phyloP scores from a whole-genome alignment of 768 basidiomycete genomes.

The Sporobolomyces phaffii region DNA sequence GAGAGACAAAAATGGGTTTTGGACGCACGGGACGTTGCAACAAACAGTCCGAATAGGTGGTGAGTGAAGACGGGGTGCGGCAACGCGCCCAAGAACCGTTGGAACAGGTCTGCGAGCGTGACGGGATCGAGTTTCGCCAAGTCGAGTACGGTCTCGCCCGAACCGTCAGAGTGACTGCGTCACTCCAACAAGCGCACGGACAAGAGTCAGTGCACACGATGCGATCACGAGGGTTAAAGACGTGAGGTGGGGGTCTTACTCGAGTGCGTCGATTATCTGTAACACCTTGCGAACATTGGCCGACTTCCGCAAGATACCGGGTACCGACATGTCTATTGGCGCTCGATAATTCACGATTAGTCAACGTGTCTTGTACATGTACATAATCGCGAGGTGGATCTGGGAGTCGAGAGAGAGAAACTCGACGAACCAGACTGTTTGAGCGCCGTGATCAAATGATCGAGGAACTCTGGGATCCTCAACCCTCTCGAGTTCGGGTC shows the following conservation, averaged over 20 bases:
- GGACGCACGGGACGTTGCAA: conserved; percentile 25
- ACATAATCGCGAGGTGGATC: not conserved
- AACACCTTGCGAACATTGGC: conserved; percentile 5
- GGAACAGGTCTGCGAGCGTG: conserved; percentile 27
- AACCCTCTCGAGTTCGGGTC: conserved; percentile 11
- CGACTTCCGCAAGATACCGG: conserved; percentile 24
- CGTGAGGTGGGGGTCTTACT: not conserved
- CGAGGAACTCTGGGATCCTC: conserved; percentile 28
- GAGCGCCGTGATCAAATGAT: conserved; percentile 31
- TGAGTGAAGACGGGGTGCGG: conserved; percentile 28
- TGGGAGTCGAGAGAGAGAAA: not conserved
- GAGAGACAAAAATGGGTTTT: not conserved
- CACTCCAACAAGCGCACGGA: not conserved
- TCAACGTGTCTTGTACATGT: too few relatives aligned
- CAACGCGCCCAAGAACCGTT: conserved; percentile 10
- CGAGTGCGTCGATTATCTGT: conserved; percentile 21
- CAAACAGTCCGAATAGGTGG: conserved; percentile 27
- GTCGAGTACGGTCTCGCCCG: conserved; percentile 26
- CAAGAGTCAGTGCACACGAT: not conserved
- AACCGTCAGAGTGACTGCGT: conserved; percentile 4
- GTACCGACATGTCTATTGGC: conserved; percentile 12
- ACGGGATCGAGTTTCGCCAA: conserved; percentile 26
- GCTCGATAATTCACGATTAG: too few relatives aligned
- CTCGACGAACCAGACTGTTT: conserved; percentile 13
- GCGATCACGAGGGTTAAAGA: not conserved